These are phyloP conservation scores for Cercophora sp. DNA, from an alignment of 495 filamentous ascomycete species.

Conservation along the genomic window DNA sequence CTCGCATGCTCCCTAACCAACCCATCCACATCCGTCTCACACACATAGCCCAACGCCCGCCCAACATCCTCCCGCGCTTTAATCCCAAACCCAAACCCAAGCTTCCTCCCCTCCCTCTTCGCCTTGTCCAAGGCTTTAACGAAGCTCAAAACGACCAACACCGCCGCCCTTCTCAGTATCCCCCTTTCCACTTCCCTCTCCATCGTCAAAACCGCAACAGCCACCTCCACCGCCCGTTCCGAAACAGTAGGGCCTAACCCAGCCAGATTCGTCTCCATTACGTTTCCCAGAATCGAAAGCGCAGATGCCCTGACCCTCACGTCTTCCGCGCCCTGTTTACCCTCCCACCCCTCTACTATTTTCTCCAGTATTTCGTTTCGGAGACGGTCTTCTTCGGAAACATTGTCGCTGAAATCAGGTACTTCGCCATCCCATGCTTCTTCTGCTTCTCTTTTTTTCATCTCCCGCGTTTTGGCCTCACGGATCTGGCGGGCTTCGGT, in stretches of 20 bases:
- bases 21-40: constrained; percentile 64
- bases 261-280: constrained; percentile 62
- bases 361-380: constrained; percentile 53
- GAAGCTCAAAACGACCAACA: constrained; percentile 63
- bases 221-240: constrained; percentile 60
- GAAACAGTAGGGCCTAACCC: constrained; percentile 55
- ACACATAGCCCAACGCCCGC: constrained; percentile 61
- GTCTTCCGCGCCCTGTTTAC: constrained; percentile 66
- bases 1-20: constrained; percentile 69
- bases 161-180: constrained; percentile 70
- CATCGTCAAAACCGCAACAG: constrained; percentile 60
- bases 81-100: constrained; percentile 60
- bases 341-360: constrained; percentile 73
- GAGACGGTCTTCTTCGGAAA: constrained; percentile 43
- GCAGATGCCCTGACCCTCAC: constrained; percentile 74
- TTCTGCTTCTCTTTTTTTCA: constrained; percentile 46
- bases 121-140: constrained; percentile 61
- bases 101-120: constrained; percentile 45
- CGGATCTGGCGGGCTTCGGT: constrained; percentile 49
- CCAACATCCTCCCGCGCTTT: constrained; percentile 59
- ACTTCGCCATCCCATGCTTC: constrained; percentile 53
- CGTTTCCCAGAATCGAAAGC: constrained; percentile 63
- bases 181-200: constrained; percentile 61
- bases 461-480: constrained; percentile 40
- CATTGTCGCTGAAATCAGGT: constrained; percentile 42